Conservation (phyloP, 1,284 basidiomycete species). For the Puccinia hordei region DNA sequence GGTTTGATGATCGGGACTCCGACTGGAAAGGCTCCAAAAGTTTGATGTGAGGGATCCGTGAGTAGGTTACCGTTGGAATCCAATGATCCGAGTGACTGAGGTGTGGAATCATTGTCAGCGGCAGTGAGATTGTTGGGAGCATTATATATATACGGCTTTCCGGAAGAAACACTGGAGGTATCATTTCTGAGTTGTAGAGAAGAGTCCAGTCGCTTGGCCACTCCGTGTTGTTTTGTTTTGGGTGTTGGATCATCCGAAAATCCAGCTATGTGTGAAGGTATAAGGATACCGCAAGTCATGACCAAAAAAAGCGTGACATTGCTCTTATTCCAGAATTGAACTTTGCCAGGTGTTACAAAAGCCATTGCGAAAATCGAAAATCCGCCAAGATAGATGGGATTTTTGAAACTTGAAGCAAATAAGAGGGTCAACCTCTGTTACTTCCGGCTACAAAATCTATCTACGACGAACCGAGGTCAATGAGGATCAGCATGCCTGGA, state of each 20-base stretch:
- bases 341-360: neutral
- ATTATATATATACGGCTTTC: neutral
- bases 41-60: constrained; percentile 5
- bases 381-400: neutral
- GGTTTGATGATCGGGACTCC: neutral
- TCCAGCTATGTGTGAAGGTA: neutral
- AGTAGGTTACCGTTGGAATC: neutral
- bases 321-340: neutral
- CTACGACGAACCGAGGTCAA: neutral
- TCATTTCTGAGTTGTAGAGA: neutral
- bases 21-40: neutral
- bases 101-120: neutral
- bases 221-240: neutral
- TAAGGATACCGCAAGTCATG: constrained; percentile 1
- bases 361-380: neutral
- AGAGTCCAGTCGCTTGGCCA: constrained; percentile 1
- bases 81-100: neutral
- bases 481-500: neutral
- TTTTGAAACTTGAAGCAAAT: neutral
- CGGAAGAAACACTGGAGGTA: neutral
- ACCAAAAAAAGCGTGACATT: neutral
- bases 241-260: neutral
- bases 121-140: neutral
- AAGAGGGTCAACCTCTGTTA: neutral
- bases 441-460: neutral